Evolutionary conservation across 306 rosid species (phyloP).

Genomic region (Citrullus colocynthis): DNA sequence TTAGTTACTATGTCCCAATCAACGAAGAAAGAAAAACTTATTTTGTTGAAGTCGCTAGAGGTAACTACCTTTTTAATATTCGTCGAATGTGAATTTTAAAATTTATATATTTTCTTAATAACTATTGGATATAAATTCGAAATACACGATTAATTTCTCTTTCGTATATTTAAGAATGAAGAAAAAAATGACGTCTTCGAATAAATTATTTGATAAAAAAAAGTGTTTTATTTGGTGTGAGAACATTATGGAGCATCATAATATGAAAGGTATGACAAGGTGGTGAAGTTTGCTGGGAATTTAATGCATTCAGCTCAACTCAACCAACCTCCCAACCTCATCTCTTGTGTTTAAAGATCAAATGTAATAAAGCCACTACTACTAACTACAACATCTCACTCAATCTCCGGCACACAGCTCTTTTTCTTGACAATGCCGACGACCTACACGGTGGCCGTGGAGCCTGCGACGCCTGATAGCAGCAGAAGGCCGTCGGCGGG

Average conservation of each 20-base stretch:
- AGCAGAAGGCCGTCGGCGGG: conserved; percentile 54
- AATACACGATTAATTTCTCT: too few species aligned
- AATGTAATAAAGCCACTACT: not conserved
- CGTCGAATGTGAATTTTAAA: too few species aligned
- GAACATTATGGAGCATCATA: not conserved
- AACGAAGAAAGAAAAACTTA: too few species aligned
- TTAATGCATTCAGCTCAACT: not conserved
- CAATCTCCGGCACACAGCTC: not conserved
- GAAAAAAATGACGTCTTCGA: too few species aligned
- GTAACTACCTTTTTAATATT: too few species aligned
- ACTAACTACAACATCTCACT: not conserved
- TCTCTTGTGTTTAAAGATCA: not conserved
- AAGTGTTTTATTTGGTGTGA: too few species aligned
- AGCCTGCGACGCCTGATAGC: conserved; percentile 36
- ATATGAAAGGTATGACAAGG: not conserved
- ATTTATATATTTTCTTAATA: too few species aligned
- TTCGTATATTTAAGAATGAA: too few species aligned
- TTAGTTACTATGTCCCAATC: too few species aligned
- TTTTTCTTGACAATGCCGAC: conserved; percentile 16
- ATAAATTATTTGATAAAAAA: too few species aligned
- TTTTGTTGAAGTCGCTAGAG: too few species aligned
- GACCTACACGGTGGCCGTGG: conserved; percentile 48
- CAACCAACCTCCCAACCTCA: conserved; percentile 7
- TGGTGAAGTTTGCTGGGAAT: not conserved
- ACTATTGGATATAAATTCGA: too few species aligned